Evolutionary conservation across 192 early-diverging fungal species (phyloP), one percentile per base, ranked within the genome.

Genomic region (Thamnidium elegans): DNA sequence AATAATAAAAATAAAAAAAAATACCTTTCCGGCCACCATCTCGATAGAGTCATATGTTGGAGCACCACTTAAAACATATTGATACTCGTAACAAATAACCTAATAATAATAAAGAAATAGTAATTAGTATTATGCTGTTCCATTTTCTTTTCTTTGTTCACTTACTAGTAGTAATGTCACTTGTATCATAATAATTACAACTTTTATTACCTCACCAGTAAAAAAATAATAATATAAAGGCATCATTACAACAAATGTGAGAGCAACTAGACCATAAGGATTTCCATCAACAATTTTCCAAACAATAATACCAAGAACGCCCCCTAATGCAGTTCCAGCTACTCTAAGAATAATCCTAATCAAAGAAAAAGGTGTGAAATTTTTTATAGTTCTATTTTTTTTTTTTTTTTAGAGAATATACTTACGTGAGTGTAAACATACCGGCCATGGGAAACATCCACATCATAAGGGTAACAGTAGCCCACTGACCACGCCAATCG

Each of bases 401-500:
- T 26, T 2, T 26, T 50, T 11, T n/a, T 20, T 7, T 5, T 19
- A 50, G 14, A 42, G 10, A 39, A 52, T 19, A 52, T 23, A 52
- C 55, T 51, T 63, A 74, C 69, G 58, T 62, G 43, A 74, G 59
- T 14, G 65, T 60, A 10, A 70, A 69, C 23, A 69, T 65, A n/a
- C 73, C 73, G 4, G 73, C 65, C 9, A 53, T 66, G 20, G 73
- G 73, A 32, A 61, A 50, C 53, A 74, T 70, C 52, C 68, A 70
- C 14, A 70, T 32, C 32, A 74, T 64, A 3, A 70, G 34, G 5
- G 68, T 74, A 74, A 74, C 62, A 2, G 65, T 30, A 15, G 73
- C 73, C 73, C 73, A 74, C 60, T 74, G 73, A 23, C 73, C 73
- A 6, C 63, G 39, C 63, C 63, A 70, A 32, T 43, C 47, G 31